Conservation (phyloP, 352 stramenopile genomes). For the Phytophthora pistaciae region DNA sequence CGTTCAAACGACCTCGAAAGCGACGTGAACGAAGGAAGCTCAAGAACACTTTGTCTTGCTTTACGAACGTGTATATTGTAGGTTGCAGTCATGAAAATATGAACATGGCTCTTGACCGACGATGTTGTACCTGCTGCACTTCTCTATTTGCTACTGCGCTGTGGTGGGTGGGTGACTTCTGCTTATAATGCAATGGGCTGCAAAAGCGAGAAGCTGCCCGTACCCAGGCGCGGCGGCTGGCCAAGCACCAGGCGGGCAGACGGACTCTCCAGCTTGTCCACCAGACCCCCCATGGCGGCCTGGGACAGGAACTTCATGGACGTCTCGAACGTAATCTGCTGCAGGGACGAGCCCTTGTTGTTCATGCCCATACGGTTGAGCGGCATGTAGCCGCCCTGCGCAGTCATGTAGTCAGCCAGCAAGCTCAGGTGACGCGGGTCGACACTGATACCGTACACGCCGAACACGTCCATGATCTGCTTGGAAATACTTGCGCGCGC, state of each 20-base stretch:
- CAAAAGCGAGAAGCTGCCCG: slow-evolving; percentile 96
- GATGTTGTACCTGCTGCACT: slow-evolving; percentile 33
- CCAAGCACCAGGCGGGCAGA: slow-evolving; percentile 97
- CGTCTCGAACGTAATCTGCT: slow-evolving; percentile 99
- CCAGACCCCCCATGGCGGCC: slow-evolving; percentile 91
- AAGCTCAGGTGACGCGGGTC: slow-evolving; percentile 98
- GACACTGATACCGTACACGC: slow-evolving; percentile 99
- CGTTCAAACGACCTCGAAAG: slow-evolving; percentile 33
- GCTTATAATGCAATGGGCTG: slow-evolving; percentile 84
- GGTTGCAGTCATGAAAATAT: slow-evolving; percentile 46
- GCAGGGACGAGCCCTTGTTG: slow-evolving; percentile 95
- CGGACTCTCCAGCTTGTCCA: slow-evolving; percentile 93
- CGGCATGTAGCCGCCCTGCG: slow-evolving; percentile 96
- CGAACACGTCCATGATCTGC: slow-evolving; percentile 99
- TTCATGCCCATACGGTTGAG: slow-evolving; percentile 99
- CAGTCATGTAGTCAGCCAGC: slow-evolving; percentile 99
- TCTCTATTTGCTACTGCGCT: slow-evolving; percentile 33
- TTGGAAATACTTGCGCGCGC: slow-evolving; percentile 97
- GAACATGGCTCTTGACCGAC: slow-evolving; percentile 31
- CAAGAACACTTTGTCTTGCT: slow-evolving; percentile 12
- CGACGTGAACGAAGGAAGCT: slow-evolving; percentile 8
- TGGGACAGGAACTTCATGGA: slow-evolving; percentile 99
- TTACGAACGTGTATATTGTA: slow-evolving; percentile 46
- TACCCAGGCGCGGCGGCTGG: slow-evolving; percentile 95
- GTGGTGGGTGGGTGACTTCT: slow-evolving; percentile 12